A percentile compares a stretch with the other conserved stretches of the same genome.
phyloP scores from a whole-genome alignment of 495 filamentous ascomycete species.

The Annulohypoxylon moriforme region DNA sequence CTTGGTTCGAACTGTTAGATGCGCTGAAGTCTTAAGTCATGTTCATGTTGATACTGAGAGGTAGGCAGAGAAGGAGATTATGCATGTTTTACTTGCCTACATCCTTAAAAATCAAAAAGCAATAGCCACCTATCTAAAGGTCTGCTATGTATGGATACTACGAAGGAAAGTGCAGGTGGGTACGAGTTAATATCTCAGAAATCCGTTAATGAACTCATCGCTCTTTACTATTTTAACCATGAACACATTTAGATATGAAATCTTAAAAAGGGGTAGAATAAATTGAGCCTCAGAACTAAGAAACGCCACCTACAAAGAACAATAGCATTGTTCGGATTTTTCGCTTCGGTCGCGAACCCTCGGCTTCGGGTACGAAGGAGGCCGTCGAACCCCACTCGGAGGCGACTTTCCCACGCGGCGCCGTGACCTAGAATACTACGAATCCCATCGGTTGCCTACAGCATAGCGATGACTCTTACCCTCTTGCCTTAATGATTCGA shows the following conservation, averaged over 20 bases:
- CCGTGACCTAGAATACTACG: neutral
- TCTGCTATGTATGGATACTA: no score
- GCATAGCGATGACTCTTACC: constrained; percentile 13
- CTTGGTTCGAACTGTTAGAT: neutral
- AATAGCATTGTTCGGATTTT: neutral
- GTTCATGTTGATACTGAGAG: no score
- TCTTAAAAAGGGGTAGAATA: neutral
- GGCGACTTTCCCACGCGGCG: constrained; percentile 35
- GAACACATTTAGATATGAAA: neutral
- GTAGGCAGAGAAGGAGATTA: no score
- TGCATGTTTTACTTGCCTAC: no score
- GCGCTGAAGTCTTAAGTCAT: no score
- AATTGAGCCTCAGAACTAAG: neutral
- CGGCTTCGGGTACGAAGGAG: constrained; percentile 18
- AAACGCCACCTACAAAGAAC: neutral
- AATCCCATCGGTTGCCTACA: constrained; percentile 12
- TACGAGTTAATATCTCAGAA: neutral
- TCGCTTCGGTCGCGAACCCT: constrained; percentile 14
- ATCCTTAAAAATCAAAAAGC: neutral
- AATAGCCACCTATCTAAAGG: neutral
- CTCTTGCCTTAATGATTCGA: neutral
- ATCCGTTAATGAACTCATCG: neutral
- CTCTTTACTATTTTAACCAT: neutral
- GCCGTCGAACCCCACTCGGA: constrained; percentile 1
- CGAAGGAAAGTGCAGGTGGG: neutral